Percentiles rank a stretch among this genome's conserved stretches.
Evolutionary conservation across 306 rosid species (phyloP).

Genomic region (Pterocarpus macrocarpus): DNA sequence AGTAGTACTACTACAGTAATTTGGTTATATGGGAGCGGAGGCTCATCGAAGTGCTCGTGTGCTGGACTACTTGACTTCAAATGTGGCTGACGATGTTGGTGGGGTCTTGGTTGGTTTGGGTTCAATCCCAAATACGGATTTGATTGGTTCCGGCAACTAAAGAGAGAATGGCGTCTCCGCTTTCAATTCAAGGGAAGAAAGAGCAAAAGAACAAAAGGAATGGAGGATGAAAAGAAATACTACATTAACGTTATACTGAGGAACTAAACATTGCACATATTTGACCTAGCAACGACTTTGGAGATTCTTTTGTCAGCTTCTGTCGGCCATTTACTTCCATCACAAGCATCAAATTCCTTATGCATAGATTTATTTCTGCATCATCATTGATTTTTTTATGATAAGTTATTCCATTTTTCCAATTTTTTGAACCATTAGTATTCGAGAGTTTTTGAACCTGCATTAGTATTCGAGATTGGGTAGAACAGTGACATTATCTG

Average conservation of each 20-base stretch:
- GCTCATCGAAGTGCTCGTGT: not conserved
- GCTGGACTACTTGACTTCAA: slow-evolving; percentile 33
- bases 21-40: too few species aligned
- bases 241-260: not conserved
- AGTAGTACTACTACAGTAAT: not conserved
- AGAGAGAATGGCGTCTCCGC: too few species aligned
- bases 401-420: too few species aligned
- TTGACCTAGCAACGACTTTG: slow-evolving; percentile 28
- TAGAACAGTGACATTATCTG: too few species aligned
- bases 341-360: not conserved
- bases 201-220: not conserved
- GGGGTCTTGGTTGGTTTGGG: not conserved
- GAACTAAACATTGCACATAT: not conserved
- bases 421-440: too few species aligned
- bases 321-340: slow-evolving; percentile 4
- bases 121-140: not conserved
- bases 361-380: not conserved
- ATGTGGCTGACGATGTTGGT: not conserved
- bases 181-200: not conserved
- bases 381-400: too few species aligned
- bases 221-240: not conserved
- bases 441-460: too few species aligned
- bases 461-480: too few species aligned
- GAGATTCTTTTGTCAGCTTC: slow-evolving; percentile 30
- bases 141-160: not conserved